phyloP scores from a whole-genome alignment of 2,329 filamentous ascomycete genomes.

The Alternaria incomplexa region DNA sequence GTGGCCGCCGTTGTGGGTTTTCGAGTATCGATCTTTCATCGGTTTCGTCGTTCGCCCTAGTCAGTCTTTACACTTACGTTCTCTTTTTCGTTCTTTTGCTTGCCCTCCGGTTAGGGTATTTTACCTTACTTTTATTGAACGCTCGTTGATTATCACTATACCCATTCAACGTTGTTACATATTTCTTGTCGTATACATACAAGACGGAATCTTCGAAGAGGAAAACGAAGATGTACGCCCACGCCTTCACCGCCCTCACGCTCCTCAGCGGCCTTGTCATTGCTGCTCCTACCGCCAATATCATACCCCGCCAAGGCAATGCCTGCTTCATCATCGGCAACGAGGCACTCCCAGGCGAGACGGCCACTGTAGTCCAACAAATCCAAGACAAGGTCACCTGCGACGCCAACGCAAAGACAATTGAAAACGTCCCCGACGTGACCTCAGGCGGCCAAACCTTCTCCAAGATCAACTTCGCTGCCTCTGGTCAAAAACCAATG shows the following conservation, averaged over 20 bases:
- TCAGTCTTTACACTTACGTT: slow-evolving; percentile 5
- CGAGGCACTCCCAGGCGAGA: slow-evolving; percentile 59
- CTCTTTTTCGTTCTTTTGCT: background rate
- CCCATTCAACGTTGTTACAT: background rate
- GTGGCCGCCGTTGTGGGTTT: slow-evolving; percentile 1
- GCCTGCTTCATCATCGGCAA: slow-evolving; percentile 64
- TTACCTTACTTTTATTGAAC: slow-evolving; percentile 1
- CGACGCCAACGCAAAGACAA: slow-evolving; percentile 54
- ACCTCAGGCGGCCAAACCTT: slow-evolving; percentile 59
- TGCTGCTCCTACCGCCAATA: slow-evolving; percentile 17
- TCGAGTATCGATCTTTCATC: slow-evolving; percentile 2
- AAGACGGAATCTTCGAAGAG: background rate
- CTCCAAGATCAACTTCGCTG: slow-evolving; percentile 63
- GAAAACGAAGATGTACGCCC: slow-evolving; percentile 21
- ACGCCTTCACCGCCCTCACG: slow-evolving; percentile 15
- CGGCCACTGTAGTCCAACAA: slow-evolving; percentile 50
- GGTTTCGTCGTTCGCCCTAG: background rate
- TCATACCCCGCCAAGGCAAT: slow-evolving; percentile 23
- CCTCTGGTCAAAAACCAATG: slow-evolving; percentile 57
- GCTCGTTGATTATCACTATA: slow-evolving; percentile 4
- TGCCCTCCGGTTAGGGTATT: slow-evolving; percentile 15
- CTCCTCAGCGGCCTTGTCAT: slow-evolving; percentile 19
- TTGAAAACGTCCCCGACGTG: slow-evolving; percentile 64
- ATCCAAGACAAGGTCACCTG: slow-evolving; percentile 59
- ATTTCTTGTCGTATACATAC: slow-evolving; percentile 1